These are phyloP conservation scores for Phialocephala sp. DNA, from an alignment of 2,329 filamentous ascomycete genomes.

Conservation along the genomic window DNA sequence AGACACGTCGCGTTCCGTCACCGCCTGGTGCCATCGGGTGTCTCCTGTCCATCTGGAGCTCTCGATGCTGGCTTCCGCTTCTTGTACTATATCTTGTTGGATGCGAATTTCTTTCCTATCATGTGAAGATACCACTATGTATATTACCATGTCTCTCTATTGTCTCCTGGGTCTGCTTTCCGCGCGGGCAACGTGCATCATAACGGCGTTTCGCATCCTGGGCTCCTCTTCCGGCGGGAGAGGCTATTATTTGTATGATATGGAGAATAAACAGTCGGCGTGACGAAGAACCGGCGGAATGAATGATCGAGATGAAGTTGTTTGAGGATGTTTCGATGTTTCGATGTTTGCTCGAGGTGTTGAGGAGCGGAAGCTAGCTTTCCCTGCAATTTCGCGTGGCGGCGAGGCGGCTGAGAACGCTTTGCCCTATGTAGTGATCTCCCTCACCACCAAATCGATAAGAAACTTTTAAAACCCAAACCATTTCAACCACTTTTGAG, in stretches of 20 bases:
- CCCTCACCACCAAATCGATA: background rate
- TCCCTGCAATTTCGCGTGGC: slow-evolving; percentile 2
- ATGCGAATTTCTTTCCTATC: slow-evolving; percentile 27
- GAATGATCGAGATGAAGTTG: slow-evolving; percentile 18
- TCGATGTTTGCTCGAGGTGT: slow-evolving; percentile 10
- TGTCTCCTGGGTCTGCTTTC: slow-evolving; percentile 13
- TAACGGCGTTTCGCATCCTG: slow-evolving; percentile 22
- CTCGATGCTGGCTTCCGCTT: slow-evolving; percentile 23
- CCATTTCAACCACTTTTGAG: background rate
- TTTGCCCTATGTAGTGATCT: background rate
- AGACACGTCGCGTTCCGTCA: slow-evolving; percentile 1
- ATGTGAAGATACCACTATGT: slow-evolving; percentile 38
- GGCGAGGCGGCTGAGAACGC: slow-evolving; percentile 4
- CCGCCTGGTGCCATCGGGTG: background rate
- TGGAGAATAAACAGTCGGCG: slow-evolving; percentile 5
- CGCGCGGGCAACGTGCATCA: slow-evolving; percentile 26
- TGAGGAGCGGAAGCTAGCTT: slow-evolving; percentile 7
- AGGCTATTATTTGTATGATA: slow-evolving; percentile 20
- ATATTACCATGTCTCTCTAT: slow-evolving; percentile 27
- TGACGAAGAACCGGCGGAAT: slow-evolving; percentile 11
- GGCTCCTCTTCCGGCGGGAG: slow-evolving; percentile 19
- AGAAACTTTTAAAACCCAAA: background rate
- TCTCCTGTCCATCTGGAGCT: slow-evolving; percentile 1
- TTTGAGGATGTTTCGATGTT: background rate
- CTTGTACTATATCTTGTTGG: slow-evolving; percentile 33